These are phyloP conservation scores for Lichtheimia ramosa DNA, from an alignment of 371 early-diverging fungal species.

Conservation along the genomic window DNA sequence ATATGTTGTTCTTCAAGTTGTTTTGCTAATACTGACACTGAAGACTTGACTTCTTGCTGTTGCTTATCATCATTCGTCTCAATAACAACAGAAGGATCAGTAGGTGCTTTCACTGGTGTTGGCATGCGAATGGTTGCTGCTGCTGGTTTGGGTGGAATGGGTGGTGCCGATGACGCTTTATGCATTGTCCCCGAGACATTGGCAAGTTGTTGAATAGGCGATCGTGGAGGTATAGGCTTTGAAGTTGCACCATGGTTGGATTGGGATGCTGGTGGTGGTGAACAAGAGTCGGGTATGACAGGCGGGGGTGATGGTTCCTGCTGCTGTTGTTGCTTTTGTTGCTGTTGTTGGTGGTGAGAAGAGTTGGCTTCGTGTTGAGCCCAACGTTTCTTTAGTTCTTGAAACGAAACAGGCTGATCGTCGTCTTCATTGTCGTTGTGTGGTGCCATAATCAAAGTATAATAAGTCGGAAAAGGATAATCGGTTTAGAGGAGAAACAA, in stretches of 20 bases:
- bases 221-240: not conserved
- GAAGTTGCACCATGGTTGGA: not conserved
- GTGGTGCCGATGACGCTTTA: conserved; percentile 8
- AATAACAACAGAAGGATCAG: too few relatives aligned
- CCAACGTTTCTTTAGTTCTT: conserved; percentile 23
- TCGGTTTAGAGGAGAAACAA: not conserved
- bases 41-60: too few relatives aligned
- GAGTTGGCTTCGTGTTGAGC: conserved; percentile 19
- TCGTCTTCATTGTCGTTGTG: conserved; percentile 4
- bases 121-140: not conserved
- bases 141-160: conserved; percentile 16
- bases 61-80: too few relatives aligned
- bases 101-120: too few relatives aligned
- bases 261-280: not conserved
- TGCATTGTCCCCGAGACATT: not conserved
- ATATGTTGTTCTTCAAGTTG: too few relatives aligned
- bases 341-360: not conserved
- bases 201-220: not conserved
- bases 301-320: too few relatives aligned
- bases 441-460: not conserved
- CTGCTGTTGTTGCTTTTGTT: not conserved
- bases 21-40: too few relatives aligned
- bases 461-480: not conserved
- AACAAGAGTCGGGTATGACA: not conserved
- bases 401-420: conserved; percentile 18